These are phyloP conservation scores for Urtica urens DNA, from an alignment of 306 rosid species.

Conservation along the genomic window DNA sequence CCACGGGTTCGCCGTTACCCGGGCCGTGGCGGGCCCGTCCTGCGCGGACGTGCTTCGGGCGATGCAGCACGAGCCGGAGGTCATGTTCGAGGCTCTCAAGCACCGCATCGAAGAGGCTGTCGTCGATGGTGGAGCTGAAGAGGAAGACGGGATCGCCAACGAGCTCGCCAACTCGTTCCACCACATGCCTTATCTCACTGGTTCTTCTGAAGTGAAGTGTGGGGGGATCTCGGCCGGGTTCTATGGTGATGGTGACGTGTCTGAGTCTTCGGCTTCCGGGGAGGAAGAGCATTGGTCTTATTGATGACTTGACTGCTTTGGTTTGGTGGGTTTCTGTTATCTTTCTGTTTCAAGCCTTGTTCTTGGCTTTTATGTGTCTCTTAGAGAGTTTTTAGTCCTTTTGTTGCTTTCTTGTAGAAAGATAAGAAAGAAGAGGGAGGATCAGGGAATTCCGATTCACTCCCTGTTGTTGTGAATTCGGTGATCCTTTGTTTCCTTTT, in stretches of 20 bases:
- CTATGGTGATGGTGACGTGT: slow-evolving; percentile 50
- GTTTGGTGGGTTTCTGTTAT: slow-evolving; percentile 16
- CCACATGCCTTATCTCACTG: slow-evolving; percentile 64
- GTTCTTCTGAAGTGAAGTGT: slow-evolving; percentile 40
- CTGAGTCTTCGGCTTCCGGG: slow-evolving; percentile 30
- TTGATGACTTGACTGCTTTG: slow-evolving; percentile 50
- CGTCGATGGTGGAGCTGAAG: slow-evolving; percentile 25
- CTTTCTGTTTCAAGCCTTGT: neutral
- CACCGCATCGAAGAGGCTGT: slow-evolving; percentile 68
- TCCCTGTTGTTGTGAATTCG: slow-evolving; percentile 36
- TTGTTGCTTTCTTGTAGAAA: slow-evolving; percentile 4
- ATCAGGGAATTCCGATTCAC: slow-evolving; percentile 24
- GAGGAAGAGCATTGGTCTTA: slow-evolving; percentile 65
- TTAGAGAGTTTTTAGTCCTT: too few relatives aligned
- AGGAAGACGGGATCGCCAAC: slow-evolving; percentile 25
- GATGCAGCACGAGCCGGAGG: slow-evolving; percentile 97
- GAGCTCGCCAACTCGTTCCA: slow-evolving; percentile 48
- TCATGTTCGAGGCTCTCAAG: slow-evolving; percentile 94
- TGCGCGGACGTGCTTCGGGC: slow-evolving; percentile 78
- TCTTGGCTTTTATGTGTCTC: neutral
- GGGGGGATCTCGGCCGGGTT: slow-evolving; percentile 44
- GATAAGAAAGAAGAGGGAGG: too few relatives aligned
- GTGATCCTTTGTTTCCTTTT: slow-evolving; percentile 24
- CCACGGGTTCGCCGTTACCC: slow-evolving; percentile 80
- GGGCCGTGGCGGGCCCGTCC: slow-evolving; percentile 65